A percentile compares a stretch with the other conserved stretches of the same genome.
phyloP scores from a whole-genome alignment of 176 grass and related monocot species.

The Poa annua region DNA sequence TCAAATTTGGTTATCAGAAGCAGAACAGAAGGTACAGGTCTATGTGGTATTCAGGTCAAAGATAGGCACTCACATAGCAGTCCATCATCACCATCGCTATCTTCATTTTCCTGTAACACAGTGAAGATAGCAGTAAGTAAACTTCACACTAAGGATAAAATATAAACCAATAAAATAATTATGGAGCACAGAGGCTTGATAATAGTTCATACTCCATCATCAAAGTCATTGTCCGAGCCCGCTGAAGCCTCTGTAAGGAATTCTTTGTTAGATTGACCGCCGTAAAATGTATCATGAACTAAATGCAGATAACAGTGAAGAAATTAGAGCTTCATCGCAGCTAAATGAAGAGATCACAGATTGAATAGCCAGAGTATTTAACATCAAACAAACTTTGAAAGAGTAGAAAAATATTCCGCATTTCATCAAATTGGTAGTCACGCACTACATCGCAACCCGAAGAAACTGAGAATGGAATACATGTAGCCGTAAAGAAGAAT shows the following conservation, averaged over 20 bases:
- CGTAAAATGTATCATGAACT: neutral
- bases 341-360: neutral
- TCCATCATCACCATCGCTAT: slow-evolving; percentile 63
- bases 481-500: neutral
- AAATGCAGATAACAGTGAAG: slow-evolving; percentile 6
- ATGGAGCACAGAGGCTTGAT: slow-evolving; percentile 5
- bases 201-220: slow-evolving; percentile 58
- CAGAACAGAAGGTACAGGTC: neutral
- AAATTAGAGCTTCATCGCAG: slow-evolving; percentile 4
- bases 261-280: slow-evolving; percentile 1
- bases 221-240: slow-evolving; percentile 63
- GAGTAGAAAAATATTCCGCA: neutral
- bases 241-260: slow-evolving; percentile 45
- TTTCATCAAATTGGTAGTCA: slow-evolving; percentile 13
- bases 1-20: neutral
- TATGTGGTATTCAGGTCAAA: slow-evolving; percentile 10
- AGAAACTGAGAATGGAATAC: neutral
- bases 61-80: slow-evolving; percentile 81
- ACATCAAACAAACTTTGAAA: neutral
- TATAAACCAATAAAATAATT: neutral
- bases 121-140: slow-evolving; percentile 35
- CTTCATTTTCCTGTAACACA: slow-evolving; percentile 57
- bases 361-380: slow-evolving; percentile 16
- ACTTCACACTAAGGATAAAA: neutral
- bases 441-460: neutral